Evolutionary conservation across 2,329 filamentous ascomycete species (phyloP), one percentile per base, ranked within the genome.

Genomic region (Cladosporium sp.): DNA sequence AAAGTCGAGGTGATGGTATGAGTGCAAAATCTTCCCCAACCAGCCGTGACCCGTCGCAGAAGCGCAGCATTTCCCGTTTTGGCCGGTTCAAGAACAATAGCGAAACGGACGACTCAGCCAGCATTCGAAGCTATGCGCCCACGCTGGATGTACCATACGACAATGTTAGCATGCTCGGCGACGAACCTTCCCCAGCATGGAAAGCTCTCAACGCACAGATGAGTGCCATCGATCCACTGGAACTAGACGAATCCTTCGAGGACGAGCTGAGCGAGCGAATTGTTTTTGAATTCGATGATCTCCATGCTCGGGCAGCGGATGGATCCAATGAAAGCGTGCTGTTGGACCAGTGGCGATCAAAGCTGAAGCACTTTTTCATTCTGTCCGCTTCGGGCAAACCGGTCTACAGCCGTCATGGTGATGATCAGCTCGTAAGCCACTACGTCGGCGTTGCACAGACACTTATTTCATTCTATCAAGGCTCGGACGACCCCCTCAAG

Each of bases 371-470:
- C 74, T 99, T 96, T 73, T 85, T 99, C 74, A 96, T 99, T 66
- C 78, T 99, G 1, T 97, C 94, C 2, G 93, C 91, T 13, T 93
- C 95, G 9, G 94, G 94, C 19, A 99, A 99, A 72, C 95, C 94
- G 10, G 95, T 99, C 49, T 99, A 93, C 80, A 97, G 91, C 68
- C 84, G 95, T 49, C 93, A 99, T 70, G 94, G 95, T 39, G 91
- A 97, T 65, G 82, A 96, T 63, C 86, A 88, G 56, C 78, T 97
- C 42, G 91, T 97, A 70, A 96, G 95, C 66, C 89, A 89, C 51
- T 97, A 94, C 66, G 93, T 97, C 71, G 94, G 94, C 39, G 88
- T 99, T 17, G 87, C 97, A 1, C 94, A 97, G 71, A 99, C 94
- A 42, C 93, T 99, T 65, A 96, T 99, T 61, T 97, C 94, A 1